Evolutionary conservation across 768 basidiomycete species (phyloP), one percentile per base, ranked within the genome.

Genomic region (Ramaria sp.): DNA sequence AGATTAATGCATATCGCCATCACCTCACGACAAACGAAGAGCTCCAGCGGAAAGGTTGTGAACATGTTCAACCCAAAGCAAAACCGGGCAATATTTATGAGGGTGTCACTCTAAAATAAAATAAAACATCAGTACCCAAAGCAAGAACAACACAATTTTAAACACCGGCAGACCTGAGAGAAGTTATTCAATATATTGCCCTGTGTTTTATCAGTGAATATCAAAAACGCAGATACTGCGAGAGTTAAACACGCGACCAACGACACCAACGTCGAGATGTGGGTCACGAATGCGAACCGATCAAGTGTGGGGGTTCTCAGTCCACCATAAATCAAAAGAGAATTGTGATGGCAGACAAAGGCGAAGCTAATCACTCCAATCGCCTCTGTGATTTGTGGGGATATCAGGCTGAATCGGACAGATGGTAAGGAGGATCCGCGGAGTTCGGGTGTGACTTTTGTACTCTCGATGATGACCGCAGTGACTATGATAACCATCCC

Each of bases 131-230:
- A 57, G 19, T 15, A 34, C 30, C 54, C 41, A 43, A 4, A 22
- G 47, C 37, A 41, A 22, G 33, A 13, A 30, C 27, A 53, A 31
- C 13, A 12, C 30, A 24, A 4, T 15, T 38, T 31, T 53, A 53
- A 33, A 48, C n/a, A 45, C 31, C 52, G n/a, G 66, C 75, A 60
- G 63, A 89, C 91, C 47, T 76, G 70, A 13, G 88, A 77, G 63
- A 98, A 98, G 69, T 97, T 97, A 70, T 98, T 98, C 61, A 99
- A 72, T 53, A 98, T 90, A 65, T 99, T 99, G n/a, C 95, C 95
- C 69, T 84, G 80, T 1, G 86, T 91, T 70, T 84, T 90, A 69
- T 95, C 79, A 10, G 94, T 97, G 70, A 95, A 94, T 13, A 89
- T 86, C 42, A 88, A 67, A 66, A 85, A 98, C 4, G 86, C 94